Percentiles rank a stretch among this genome's conserved stretches.
These are phyloP conservation scores for Populus hybrid DNA, from an alignment of 441 rosid genomes.

Conservation along the genomic window DNA sequence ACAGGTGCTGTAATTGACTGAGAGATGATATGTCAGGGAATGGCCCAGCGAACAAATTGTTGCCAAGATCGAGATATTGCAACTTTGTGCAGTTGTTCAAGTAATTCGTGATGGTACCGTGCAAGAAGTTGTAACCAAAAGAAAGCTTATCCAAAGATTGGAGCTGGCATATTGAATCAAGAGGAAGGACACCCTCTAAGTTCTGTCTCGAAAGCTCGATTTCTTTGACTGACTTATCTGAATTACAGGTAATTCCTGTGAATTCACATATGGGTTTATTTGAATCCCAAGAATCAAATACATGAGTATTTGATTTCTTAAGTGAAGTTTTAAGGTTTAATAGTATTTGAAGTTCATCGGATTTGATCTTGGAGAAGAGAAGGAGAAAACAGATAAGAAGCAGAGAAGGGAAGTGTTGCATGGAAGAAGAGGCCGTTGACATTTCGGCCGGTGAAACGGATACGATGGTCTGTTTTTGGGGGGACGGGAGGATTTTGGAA, in stretches of 20 bases:
- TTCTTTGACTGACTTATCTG: slow-evolving; percentile 42
- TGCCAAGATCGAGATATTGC: slow-evolving; percentile 72
- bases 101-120: slow-evolving; percentile 39
- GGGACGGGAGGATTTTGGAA: background rate
- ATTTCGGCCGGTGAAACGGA: slow-evolving; percentile 17
- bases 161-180: slow-evolving; percentile 62
- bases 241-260: slow-evolving; percentile 63
- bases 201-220: slow-evolving; percentile 59
- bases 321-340: slow-evolving; percentile 46
- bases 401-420: slow-evolving; percentile 11
- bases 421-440: slow-evolving; percentile 22
- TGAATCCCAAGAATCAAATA: slow-evolving; percentile 58
- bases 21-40: slow-evolving; percentile 64
- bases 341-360: slow-evolving; percentile 59
- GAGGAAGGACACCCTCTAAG: slow-evolving; percentile 49
- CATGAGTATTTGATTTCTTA: slow-evolving; percentile 25
- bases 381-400: slow-evolving; percentile 37
- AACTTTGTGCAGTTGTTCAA: slow-evolving; percentile 54
- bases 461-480: background rate
- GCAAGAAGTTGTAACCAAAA: slow-evolving; percentile 55
- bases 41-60: slow-evolving; percentile 58
- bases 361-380: slow-evolving; percentile 23
- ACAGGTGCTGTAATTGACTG: slow-evolving; percentile 45
- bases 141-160: slow-evolving; percentile 58
- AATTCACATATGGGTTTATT: slow-evolving; percentile 36